Conservation (phyloP, 2,329 filamentous ascomycete genomes). For the Fusarium bulbicola region DNA sequence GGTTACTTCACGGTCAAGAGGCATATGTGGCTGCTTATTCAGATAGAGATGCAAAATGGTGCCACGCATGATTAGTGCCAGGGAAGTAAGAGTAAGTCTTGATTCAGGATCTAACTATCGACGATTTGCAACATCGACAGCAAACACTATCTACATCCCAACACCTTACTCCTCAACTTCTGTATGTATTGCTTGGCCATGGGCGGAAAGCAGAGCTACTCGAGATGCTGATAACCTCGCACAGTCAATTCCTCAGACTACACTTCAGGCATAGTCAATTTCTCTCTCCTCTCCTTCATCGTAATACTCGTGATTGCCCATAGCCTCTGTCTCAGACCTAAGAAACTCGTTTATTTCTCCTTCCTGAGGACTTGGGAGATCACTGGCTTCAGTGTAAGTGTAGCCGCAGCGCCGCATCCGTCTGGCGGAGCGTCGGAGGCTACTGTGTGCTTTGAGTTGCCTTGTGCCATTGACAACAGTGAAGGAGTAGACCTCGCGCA, state of each 20-base stretch:
- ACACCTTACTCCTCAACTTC: rapidly evolving
- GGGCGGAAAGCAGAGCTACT: too few species aligned
- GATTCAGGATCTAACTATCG: not conserved
- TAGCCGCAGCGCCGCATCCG: not conserved
- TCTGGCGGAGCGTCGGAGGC: not conserved
- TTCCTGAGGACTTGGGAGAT: not conserved
- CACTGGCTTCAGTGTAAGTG: not conserved
- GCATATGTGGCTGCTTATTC: rapidly evolving
- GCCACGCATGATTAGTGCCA: not conserved
- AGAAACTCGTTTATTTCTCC: not conserved
- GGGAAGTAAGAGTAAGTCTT: not conserved
- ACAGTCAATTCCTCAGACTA: rapidly evolving
- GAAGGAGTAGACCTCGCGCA: not conserved
- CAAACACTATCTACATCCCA: not conserved
- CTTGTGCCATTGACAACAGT: not conserved
- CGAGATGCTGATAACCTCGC: too few species aligned
- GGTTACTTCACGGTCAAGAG: not conserved
- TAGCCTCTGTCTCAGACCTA: not conserved
- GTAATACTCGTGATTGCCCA: not conserved
- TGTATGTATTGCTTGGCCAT: rapidly evolving
- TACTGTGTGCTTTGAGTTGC: rapidly evolving
- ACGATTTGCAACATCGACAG: not conserved
- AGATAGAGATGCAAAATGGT: not conserved
- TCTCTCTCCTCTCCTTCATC: not conserved
- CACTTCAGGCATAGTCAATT: not conserved